These are phyloP conservation scores for Microstegium vimineum DNA, from an alignment of 176 grass and related monocot species.

Conservation along the genomic window DNA sequence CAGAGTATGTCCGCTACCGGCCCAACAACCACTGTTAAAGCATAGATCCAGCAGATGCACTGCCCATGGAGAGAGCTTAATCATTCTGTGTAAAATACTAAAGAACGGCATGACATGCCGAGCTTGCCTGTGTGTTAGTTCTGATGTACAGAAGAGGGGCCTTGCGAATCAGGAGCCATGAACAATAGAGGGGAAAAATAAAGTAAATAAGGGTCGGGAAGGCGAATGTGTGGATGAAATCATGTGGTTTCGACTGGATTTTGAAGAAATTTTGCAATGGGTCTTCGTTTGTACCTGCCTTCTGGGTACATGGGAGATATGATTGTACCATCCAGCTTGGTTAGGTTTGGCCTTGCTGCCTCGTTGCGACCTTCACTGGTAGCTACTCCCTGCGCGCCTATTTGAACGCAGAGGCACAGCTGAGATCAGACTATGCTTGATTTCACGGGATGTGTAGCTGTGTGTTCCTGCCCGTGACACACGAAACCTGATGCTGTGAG, in stretches of 20 bases:
- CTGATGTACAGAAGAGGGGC: not conserved
- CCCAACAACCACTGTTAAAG: not conserved
- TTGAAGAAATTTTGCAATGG: not conserved
- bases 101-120: not conserved
- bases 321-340: too few species aligned
- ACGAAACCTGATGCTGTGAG: not conserved
- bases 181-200: not conserved
- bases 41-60: not conserved
- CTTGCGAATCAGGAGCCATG: not conserved
- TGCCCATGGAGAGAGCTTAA: not conserved
- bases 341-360: too few species aligned
- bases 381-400: too few species aligned
- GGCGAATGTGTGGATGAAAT: not conserved
- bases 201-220: not conserved
- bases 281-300: not conserved
- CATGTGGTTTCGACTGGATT: not conserved
- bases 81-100: not conserved
- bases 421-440: not conserved
- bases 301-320: too few species aligned
- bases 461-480: not conserved
- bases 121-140: not conserved
- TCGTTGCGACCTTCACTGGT: too few species aligned
- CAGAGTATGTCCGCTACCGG: slow-evolving; percentile 22
- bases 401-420: too few species aligned
- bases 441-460: not conserved